Evolutionary conservation across 2,329 filamentous ascomycete genomes (phyloP).

Genomic region (Calonectria honghensis): DNA sequence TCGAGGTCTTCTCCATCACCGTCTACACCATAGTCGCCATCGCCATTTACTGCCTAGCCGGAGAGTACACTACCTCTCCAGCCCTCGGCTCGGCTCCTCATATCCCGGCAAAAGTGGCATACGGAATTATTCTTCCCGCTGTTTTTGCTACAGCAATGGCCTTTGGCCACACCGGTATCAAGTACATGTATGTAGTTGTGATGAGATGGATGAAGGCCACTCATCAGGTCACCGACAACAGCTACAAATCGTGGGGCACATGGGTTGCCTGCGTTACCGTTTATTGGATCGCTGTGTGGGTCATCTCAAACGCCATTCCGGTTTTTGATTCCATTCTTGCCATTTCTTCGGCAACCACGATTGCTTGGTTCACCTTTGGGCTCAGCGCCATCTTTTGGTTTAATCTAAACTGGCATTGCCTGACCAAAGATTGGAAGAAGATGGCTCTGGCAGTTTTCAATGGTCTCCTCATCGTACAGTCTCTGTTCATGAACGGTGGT

Average conservation of each 20-base stretch:
- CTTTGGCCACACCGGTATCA: conserved; percentile 58
- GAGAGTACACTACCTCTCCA: conserved; percentile 58
- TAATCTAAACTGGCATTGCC: conserved; percentile 56
- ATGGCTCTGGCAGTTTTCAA: conserved; percentile 50
- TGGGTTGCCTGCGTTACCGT: conserved; percentile 58
- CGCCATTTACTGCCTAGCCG: conserved; percentile 58
- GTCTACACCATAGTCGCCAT: conserved; percentile 59
- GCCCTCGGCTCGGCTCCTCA: conserved; percentile 59
- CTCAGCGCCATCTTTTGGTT: conserved; percentile 60
- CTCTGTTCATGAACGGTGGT: conserved; percentile 60
- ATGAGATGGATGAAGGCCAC: conserved; percentile 58
- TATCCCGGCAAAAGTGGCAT: conserved; percentile 58
- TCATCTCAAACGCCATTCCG: conserved; percentile 60
- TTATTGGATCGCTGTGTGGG: conserved; percentile 58
- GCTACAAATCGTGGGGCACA: conserved; percentile 58
- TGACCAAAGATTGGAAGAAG: conserved; percentile 50
- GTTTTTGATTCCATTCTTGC: conserved; percentile 61
- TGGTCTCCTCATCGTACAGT: conserved; percentile 55
- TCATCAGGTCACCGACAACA: conserved; percentile 57
- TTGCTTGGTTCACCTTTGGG: conserved; percentile 61
- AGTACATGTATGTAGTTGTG: conserved; percentile 58
- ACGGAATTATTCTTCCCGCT: conserved; percentile 57
- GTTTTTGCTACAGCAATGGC: conserved; percentile 57
- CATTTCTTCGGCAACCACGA: conserved; percentile 59
- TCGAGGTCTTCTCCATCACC: conserved; percentile 59